A percentile compares a stretch with the other conserved stretches of the same genome.
phyloP scores from a whole-genome alignment of 2,329 filamentous ascomycete species.

The Fonsecaea nubica region DNA sequence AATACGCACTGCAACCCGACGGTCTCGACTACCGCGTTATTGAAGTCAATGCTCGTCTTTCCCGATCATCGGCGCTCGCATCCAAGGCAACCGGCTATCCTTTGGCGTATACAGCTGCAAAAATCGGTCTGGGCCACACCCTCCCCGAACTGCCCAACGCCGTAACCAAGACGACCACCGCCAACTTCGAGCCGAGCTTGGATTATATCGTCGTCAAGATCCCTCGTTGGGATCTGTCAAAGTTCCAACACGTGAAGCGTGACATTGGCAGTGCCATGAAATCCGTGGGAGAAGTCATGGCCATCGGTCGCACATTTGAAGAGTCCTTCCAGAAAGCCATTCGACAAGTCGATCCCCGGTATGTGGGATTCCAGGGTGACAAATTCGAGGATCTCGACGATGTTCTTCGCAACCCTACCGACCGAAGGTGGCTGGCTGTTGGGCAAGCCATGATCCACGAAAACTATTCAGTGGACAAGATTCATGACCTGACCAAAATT shows the following conservation, averaged over 20 bases:
- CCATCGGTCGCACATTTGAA: conserved; percentile 96
- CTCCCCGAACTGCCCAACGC: conserved; percentile 96
- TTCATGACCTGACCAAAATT: conserved; percentile 96
- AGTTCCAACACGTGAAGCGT: conserved; percentile 98
- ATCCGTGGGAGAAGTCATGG: conserved; percentile 99
- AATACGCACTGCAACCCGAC: conserved; percentile 95
- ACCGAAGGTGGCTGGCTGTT: conserved; percentile 95
- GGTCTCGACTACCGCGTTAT: conserved; percentile 98
- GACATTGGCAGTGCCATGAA: conserved; percentile 99
- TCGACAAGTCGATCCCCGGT: conserved; percentile 91
- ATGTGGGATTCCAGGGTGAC: conserved; percentile 91
- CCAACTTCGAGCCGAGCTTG: conserved; percentile 96
- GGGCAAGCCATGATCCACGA: conserved; percentile 98
- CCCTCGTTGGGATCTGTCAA: conserved; percentile 95
- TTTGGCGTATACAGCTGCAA: conserved; percentile 94
- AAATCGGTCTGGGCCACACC: conserved; percentile 95
- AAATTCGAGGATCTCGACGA: conserved; percentile 92
- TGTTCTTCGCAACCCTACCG: conserved; percentile 88
- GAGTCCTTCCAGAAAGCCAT: conserved; percentile 99
- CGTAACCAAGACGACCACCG: conserved; percentile 97
- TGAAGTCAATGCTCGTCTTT: conserved; percentile 98
- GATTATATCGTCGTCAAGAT: conserved; percentile 99
- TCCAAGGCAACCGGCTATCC: conserved; percentile 99
- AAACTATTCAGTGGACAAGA: conserved; percentile 87
- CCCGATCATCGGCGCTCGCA: conserved; percentile 92